These are phyloP conservation scores for Hymenoscyphus albidus DNA, from an alignment of 2,329 filamentous ascomycete species.

Conservation along the genomic window DNA sequence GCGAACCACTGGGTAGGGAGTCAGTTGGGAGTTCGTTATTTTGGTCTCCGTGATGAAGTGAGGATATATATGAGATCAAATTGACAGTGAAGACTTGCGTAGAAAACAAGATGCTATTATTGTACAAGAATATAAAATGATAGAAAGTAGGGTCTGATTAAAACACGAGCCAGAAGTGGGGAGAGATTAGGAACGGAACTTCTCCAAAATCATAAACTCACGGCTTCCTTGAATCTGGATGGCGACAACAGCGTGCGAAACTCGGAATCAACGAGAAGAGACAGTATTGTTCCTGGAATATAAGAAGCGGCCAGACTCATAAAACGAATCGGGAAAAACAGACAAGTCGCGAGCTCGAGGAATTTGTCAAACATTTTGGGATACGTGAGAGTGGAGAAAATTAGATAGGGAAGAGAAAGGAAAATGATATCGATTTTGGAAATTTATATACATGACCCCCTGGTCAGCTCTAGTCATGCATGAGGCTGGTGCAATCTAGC, in stretches of 20 bases:
- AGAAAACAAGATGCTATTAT: not conserved
- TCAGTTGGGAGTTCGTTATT: constrained; percentile 33
- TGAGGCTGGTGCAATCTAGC: not conserved
- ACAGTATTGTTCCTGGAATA: constrained; percentile 48
- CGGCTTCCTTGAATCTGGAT: constrained; percentile 34
- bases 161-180: too few species aligned
- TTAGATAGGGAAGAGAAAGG: not conserved
- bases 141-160: constrained; percentile 39
- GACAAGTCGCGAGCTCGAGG: constrained; percentile 17
- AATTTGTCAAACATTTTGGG: constrained; percentile 7
- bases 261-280: constrained; percentile 39
- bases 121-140: not conserved
- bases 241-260: constrained; percentile 41
- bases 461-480: not conserved
- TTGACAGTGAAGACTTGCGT: constrained; percentile 1
- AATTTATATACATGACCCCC: constrained; percentile 1
- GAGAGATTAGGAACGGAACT: not conserved
- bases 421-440: not conserved
- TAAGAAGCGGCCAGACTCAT: constrained; percentile 46
- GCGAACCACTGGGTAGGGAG: constrained; percentile 51
- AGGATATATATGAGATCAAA: not conserved
- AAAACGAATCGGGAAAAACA: constrained; percentile 49
- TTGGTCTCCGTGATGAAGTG: not conserved
- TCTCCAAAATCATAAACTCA: not conserved
- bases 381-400: not conserved